These are phyloP conservation scores for Pholiota conissans DNA, from an alignment of 768 basidiomycete species.

Conservation along the genomic window DNA sequence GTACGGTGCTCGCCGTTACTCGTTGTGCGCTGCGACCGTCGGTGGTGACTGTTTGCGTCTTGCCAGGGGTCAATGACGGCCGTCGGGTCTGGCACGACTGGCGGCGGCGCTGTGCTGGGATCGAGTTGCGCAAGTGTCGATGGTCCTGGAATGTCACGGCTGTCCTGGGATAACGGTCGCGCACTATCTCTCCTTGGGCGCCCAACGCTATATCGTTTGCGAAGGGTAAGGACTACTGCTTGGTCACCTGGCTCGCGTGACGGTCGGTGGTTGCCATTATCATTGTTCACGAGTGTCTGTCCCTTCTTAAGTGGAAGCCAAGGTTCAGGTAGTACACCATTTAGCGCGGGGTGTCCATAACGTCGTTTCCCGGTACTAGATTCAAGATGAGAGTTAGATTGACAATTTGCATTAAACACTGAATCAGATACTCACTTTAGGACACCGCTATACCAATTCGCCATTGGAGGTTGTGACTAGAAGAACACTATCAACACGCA, in stretches of 20 bases:
- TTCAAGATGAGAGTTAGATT: constrained; percentile 5
- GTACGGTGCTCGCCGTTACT: constrained; percentile 10
- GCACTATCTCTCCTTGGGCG: constrained; percentile 25
- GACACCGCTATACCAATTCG: constrained; percentile 91
- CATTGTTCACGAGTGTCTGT: constrained; percentile 68
- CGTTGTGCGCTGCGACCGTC: background rate
- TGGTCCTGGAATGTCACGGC: background rate
- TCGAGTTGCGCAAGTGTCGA: constrained; percentile 7
- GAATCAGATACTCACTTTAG: constrained; percentile 59
- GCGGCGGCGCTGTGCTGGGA: background rate
- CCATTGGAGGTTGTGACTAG: constrained; percentile 95
- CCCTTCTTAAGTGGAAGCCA: constrained; percentile 93
- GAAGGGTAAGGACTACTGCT: constrained; percentile 80
- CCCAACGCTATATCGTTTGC: constrained; percentile 64
- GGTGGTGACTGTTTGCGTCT: constrained; percentile 32
- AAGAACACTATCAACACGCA: constrained; percentile 11
- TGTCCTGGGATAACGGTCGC: constrained; percentile 21
- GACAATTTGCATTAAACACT: background rate
- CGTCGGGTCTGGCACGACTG: constrained; percentile 19
- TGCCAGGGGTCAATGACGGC: constrained; percentile 59
- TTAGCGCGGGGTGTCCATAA: constrained; percentile 93
- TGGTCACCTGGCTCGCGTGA: constrained; percentile 45
- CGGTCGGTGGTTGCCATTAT: constrained; percentile 31
- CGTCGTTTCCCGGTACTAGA: constrained; percentile 88
- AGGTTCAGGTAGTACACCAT: constrained; percentile 89